These are phyloP conservation scores for Xylariomycetidae sp. DNA, from an alignment of 2,329 filamentous ascomycete species.

Conservation along the genomic window DNA sequence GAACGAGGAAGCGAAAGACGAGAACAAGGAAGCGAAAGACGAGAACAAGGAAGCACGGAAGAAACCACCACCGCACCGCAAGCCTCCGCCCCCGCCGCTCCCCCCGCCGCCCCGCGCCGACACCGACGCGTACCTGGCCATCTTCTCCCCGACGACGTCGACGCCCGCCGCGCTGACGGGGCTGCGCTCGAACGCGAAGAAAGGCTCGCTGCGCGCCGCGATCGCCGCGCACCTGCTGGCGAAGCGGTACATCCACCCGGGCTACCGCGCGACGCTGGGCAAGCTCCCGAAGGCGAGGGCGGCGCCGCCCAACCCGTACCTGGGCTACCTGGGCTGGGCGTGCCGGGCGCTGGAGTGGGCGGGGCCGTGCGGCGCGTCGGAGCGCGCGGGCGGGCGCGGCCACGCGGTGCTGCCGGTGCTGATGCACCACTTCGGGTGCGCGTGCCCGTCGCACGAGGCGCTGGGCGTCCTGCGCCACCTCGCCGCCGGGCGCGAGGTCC, in stretches of 20 bases:
- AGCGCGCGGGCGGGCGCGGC: slow-evolving; percentile 42
- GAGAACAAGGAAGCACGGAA: background rate
- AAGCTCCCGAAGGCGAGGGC: slow-evolving; percentile 24
- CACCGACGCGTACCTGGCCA: slow-evolving; percentile 57
- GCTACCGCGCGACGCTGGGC: slow-evolving; percentile 35
- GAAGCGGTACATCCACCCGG: slow-evolving; percentile 46
- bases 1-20: background rate
- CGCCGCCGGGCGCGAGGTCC: slow-evolving; percentile 45
- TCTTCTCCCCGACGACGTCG: slow-evolving; percentile 57
- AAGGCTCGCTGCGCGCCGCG: slow-evolving; percentile 52
- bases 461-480: slow-evolving; percentile 54
- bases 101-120: slow-evolving; percentile 49
- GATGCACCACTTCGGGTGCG: slow-evolving; percentile 76
- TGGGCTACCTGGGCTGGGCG: slow-evolving; percentile 61
- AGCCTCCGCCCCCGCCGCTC: slow-evolving; percentile 21
- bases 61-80: background rate
- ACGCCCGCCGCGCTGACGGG: slow-evolving; percentile 57
- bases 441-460: slow-evolving; percentile 61
- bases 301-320: slow-evolving; percentile 54
- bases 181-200: slow-evolving; percentile 44
- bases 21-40: slow-evolving; percentile 1
- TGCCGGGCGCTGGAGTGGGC: slow-evolving; percentile 60
- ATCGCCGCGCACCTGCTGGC: slow-evolving; percentile 50
- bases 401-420: slow-evolving; percentile 67
- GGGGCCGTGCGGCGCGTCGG: slow-evolving; percentile 48